Conservation (phyloP, 306 rosid genomes). For the Sicyos baderoa region DNA sequence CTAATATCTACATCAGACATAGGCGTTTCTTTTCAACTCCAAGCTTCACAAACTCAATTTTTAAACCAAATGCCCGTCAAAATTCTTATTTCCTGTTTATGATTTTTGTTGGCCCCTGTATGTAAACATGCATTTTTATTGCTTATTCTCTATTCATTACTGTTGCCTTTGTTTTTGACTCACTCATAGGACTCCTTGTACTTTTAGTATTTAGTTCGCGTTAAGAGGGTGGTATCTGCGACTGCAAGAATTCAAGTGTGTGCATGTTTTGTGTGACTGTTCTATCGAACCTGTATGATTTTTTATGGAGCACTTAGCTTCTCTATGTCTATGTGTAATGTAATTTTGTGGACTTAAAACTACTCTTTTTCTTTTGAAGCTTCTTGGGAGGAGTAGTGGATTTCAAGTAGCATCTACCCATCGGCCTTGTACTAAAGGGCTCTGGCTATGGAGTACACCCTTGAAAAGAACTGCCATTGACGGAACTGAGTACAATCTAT, state of each 20-base stretch:
- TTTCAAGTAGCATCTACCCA: conserved; percentile 90
- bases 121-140: background rate
- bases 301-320: background rate
- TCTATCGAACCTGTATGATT: background rate
- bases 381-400: conserved; percentile 85
- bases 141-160: background rate
- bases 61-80: background rate
- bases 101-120: background rate
- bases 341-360: conserved; percentile 5
- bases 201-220: background rate
- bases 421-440: conserved; percentile 87
- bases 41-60: background rate
- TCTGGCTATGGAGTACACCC: conserved; percentile 94
- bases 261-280: no score
- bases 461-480: conserved; percentile 85
- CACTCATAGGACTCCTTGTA: background rate
- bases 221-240: background rate
- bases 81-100: background rate
- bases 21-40: background rate
- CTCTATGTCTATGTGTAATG: background rate
- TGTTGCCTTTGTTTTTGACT: background rate
- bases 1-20: background rate
- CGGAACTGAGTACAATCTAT: conserved; percentile 79
- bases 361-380: conserved; percentile 40
- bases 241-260: background rate